Conservation (phyloP, 2,329 filamentous ascomycete species). For the Colletotrichum sp. region DNA sequence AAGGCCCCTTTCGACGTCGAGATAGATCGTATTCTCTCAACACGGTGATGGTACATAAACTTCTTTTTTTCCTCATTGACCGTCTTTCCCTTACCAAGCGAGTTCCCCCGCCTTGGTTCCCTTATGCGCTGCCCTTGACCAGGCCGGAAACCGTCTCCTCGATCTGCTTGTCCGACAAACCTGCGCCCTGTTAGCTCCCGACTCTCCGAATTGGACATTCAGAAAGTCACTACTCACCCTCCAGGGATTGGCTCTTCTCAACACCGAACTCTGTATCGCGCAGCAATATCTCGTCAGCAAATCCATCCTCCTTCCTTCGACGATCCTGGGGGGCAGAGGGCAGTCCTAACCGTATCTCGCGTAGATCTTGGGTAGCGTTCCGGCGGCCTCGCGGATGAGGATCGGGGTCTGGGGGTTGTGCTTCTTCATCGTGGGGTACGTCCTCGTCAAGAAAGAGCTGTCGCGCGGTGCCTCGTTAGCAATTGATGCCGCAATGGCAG, state of each 20-base stretch:
- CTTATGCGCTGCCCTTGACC: conserved; percentile 44
- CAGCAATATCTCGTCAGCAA: conserved; percentile 22
- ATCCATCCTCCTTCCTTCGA: background rate
- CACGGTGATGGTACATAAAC: conserved; percentile 7
- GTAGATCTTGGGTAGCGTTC: conserved; percentile 84
- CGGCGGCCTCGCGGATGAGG: conserved; percentile 89
- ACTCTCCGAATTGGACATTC: background rate
- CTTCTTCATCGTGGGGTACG: conserved; percentile 99
- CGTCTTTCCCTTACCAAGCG: background rate
- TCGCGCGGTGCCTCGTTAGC: conserved; percentile 19
- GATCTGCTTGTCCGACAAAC: conserved; percentile 65
- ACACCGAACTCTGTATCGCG: conserved; percentile 54
- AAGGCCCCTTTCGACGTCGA: background rate
- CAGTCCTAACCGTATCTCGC: conserved; percentile 82
- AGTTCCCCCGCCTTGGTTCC: too few relatives aligned
- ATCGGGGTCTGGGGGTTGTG: conserved; percentile 95
- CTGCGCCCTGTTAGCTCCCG: conserved; percentile 28
- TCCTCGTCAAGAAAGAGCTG: conserved; percentile 87
- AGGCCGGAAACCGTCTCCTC: conserved; percentile 62
- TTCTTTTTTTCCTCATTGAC: background rate
- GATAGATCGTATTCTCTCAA: background rate
- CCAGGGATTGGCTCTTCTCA: conserved; percentile 63
- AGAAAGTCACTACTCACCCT: conserved; percentile 39
- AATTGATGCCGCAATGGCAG: background rate
- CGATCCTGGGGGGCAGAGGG: background rate